Conservation (phyloP, 169 alveolate species). For the Fabrea salina region DNA sequence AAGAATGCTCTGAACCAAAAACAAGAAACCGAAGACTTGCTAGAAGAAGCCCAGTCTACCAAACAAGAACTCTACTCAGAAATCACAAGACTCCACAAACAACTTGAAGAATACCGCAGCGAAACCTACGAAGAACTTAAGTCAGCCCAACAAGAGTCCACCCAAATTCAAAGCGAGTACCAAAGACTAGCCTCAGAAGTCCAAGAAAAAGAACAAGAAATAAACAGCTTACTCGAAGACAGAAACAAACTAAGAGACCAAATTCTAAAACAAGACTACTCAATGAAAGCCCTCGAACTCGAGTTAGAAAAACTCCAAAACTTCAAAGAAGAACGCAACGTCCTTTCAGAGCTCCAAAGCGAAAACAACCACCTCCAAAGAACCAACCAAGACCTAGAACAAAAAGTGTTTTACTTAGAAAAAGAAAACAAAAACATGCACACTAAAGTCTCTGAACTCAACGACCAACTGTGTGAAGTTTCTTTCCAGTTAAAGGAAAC, state of each 20-base stretch:
- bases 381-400: no score
- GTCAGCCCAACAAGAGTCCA: neutral
- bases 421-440: no score
- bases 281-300: neutral
- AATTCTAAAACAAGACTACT: neutral
- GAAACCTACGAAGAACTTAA: neutral
- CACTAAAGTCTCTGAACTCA: no score
- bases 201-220: neutral
- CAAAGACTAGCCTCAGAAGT: neutral
- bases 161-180: neutral
- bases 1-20: no score
- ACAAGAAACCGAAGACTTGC: neutral
- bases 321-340: neutral
- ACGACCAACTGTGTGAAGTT: no score
- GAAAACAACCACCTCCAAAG: no score
- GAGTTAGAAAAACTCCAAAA: neutral
- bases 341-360: neutral
- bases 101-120: neutral
- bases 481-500: no score
- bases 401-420: no score
- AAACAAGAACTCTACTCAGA: neutral
- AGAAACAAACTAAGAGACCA: neutral
- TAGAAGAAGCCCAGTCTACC: neutral
- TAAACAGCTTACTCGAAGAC: neutral
- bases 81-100: conserved; percentile 4